These are phyloP conservation scores for Thelephora ganbajun DNA, from an alignment of 768 basidiomycete genomes.

Conservation along the genomic window DNA sequence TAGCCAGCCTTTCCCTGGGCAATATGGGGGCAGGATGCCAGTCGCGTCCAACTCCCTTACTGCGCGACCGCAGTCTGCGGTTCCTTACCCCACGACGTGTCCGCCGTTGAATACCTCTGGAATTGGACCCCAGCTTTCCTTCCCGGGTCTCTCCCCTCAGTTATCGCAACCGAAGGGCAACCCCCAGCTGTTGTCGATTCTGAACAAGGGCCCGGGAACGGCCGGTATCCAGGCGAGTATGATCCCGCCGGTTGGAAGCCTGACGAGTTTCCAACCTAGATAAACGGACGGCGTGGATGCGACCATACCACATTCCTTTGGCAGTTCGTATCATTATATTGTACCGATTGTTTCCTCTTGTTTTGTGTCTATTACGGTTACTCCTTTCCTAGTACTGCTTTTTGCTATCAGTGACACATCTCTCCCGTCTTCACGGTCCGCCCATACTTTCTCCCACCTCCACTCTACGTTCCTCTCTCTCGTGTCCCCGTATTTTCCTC, in stretches of 20 bases:
- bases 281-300: not conserved
- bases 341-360: not conserved
- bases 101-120: not conserved
- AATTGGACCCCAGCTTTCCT: not conserved
- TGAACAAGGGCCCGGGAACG: slow-evolving; percentile 15
- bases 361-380: slow-evolving; percentile 9
- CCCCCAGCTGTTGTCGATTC: slow-evolving; percentile 18
- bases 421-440: slow-evolving; percentile 11
- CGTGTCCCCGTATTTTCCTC: slow-evolving; percentile 12
- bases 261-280: slow-evolving; percentile 5
- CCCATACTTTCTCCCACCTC: slow-evolving; percentile 11
- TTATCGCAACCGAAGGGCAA: slow-evolving; percentile 11
- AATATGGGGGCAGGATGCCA: not conserved
- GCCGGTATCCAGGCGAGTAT: slow-evolving; percentile 2
- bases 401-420: slow-evolving; percentile 12
- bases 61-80: not conserved
- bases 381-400: slow-evolving; percentile 10
- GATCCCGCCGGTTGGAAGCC: slow-evolving; percentile 6
- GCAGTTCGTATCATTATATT: not conserved
- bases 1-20: not conserved
- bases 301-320: not conserved
- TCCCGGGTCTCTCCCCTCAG: not conserved
- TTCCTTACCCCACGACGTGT: not conserved
- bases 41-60: not conserved
- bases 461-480: slow-evolving; percentile 5